Evolutionary conservation across 306 rosid species (phyloP), one percentile per base, ranked within the genome.

Genomic region (Arachis stenosperma): DNA sequence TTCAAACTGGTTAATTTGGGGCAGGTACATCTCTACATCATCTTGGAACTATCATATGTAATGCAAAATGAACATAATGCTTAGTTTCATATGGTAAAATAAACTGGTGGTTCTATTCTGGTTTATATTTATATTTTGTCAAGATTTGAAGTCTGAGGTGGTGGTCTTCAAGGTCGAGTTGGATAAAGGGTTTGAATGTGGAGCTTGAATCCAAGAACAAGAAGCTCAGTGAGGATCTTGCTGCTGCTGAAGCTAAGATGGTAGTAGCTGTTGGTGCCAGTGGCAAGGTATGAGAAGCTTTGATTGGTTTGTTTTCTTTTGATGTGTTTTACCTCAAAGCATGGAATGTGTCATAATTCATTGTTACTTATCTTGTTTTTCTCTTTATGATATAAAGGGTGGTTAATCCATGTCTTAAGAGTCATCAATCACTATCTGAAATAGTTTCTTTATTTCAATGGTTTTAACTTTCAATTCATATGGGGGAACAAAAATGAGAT

Each of bases 1-100:
- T 83, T 77, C 89, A 94, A 94, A 84, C 83, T 94, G 80, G 98
- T 91, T 50, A 91, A 94, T 82, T 73, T 94, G 74, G 98, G 98
- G 67, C 98, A 22, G 27, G 27, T 22, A 22, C 27, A 22, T 22
- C 27, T 22, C 27, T 22, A 22, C 27, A 22, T 22, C 12, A 42
- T 36, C 13, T 9, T 8, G 51, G 66, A 79, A 65, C n/a, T 55
- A 64, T 41, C 27, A 43, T 61, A 22, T 68, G 53, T 81, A 60
- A 9, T 70, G 69, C 50, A 74, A 74, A 59, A 39, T 63, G 83
- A 50, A 59, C 52, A 55, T 69, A 39, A 47, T 73, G 17, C 59
- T 61, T 40, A 62, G 68, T 15, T 81, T 53, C 14, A 6, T 57
- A 10, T 54, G 2, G 60, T 81, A 53, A 52, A 33, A 68, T 44